phyloP scores from a whole-genome alignment of 352 stramenopile genomes.

The Peronosclerospora sorghi region DNA sequence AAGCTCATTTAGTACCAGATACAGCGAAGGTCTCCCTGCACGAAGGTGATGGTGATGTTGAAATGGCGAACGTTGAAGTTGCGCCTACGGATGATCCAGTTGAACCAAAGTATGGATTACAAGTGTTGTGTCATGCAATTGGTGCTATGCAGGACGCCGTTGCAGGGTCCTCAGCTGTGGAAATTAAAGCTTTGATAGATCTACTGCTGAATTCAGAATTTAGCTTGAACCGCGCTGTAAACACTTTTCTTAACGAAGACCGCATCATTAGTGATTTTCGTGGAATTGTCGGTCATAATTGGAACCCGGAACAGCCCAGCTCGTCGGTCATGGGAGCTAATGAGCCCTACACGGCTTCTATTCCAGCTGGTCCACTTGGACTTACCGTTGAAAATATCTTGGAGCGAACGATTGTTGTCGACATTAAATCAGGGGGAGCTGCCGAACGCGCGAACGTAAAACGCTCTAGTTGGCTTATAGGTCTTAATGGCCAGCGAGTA shows the following conservation, averaged over 20 bases:
- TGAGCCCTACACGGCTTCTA: slow-evolving; percentile 47
- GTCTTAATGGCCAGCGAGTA: slow-evolving; percentile 61
- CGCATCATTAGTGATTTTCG: too few species aligned
- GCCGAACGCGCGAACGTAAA: slow-evolving; percentile 69
- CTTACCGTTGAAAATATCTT: slow-evolving; percentile 85
- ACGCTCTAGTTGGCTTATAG: slow-evolving; percentile 75
- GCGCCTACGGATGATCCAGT: too few species aligned
- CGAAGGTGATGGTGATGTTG: too few species aligned
- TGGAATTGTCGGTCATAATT: slow-evolving; percentile 56
- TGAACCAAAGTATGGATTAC: too few species aligned
- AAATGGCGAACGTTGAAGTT: too few species aligned
- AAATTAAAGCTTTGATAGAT: too few species aligned
- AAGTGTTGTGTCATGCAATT: too few species aligned
- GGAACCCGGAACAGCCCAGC: slow-evolving; percentile 37
- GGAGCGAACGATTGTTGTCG: slow-evolving; percentile 80
- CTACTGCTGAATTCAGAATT: too few species aligned
- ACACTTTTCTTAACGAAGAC: slow-evolving; percentile 79
- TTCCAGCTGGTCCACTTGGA: slow-evolving; percentile 69
- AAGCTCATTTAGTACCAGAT: too few species aligned
- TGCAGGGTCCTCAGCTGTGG: too few species aligned
- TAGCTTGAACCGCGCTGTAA: slow-evolving; percentile 71
- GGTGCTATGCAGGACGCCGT: too few species aligned
- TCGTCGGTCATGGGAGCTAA: slow-evolving; percentile 37
- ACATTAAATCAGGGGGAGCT: slow-evolving; percentile 74
- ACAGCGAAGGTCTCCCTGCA: too few species aligned